Percentiles rank a stretch among this genome's conserved stretches.
Evolutionary conservation across 129 eudicot genomes (phyloP).

Genomic region (Centella asiatica): DNA sequence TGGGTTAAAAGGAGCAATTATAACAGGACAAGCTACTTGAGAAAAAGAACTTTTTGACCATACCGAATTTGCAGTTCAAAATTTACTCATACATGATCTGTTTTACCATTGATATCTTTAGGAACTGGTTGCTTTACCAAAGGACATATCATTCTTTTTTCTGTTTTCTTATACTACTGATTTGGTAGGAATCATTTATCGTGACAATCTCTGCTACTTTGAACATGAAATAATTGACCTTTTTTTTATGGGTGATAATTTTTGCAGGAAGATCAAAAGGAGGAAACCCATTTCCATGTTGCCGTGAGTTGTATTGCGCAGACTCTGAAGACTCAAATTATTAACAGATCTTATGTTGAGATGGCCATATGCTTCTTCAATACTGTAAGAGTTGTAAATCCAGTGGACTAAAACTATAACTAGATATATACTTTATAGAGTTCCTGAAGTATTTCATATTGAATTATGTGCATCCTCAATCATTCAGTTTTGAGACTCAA

Average conservation of each 20-base stretch:
- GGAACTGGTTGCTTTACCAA: too few species aligned
- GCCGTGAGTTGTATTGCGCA: conserved; percentile 67
- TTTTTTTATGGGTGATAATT: too few species aligned
- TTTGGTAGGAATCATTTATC: neutral
- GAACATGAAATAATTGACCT: neutral
- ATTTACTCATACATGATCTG: too few species aligned
- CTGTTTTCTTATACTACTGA: too few species aligned
- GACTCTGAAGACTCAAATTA: conserved; percentile 74
- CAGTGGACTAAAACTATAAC: conserved; percentile 3
- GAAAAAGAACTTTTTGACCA: too few species aligned
- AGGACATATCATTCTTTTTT: too few species aligned
- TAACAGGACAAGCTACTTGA: too few species aligned
- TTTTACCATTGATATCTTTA: too few species aligned
- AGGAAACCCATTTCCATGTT: conserved; percentile 58
- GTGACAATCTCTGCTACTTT: neutral
- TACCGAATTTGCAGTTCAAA: too few species aligned
- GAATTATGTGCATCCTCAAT: neutral
- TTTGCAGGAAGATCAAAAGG: conserved; percentile 60
- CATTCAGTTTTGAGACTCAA: too few species aligned
- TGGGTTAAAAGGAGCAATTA: too few species aligned
- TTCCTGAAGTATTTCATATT: neutral
- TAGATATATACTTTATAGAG: neutral
- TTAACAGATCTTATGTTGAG: conserved; percentile 89
- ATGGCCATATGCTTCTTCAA: conserved; percentile 92
- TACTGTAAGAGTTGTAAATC: conserved; percentile 50